Base-by-base conservation (phyloP, 352 stramenopile species). In the Phytophthora podocarpi region DNA sequence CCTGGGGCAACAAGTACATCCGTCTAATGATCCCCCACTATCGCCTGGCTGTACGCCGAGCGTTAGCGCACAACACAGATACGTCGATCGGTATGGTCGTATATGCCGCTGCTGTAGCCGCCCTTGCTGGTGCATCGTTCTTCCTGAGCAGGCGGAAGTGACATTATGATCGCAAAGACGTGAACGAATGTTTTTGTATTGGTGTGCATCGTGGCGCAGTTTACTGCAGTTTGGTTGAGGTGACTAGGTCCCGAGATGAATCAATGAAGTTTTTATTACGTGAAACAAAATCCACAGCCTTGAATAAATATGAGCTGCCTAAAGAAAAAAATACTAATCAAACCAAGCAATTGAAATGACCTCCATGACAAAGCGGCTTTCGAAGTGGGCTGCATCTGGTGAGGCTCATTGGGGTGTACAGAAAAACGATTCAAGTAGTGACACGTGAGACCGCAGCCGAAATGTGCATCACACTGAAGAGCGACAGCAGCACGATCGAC, bases 1-100 rank as follows among this genome's bases (percentile, higher is more conserved):
- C 72, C 43, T 93, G 84, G 74, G 83, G 82, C 26, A 93, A 91
- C 71, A 92, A 93, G 56, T 94, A 93, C 53, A 82, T 96, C 40
- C 81, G 83, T 0, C 66, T 96, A 3, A 85, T 86, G 30, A 66
- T 93, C 26, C 72, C 80, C 37, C 76, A 86, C 21, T 70, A 77
- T 54, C 64, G 80, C 13, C 61, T 88, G 18, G 59, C 67, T 9
- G 71, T 75, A 9, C 82, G 72, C 1, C 78, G 73, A 31, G 74
- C 64, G 12, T 63, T 85, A 13, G 76, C 50, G 0, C 72, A 82
- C 28, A 58, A 76, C 20, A 73, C 59, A 11, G 85, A 93, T 20
- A 81, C 67, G 4, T 65, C 78, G 10, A 63, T 91, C 12, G 85
- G 85, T 11, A 88, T 94, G 58, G 85, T 92, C 12, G 90, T 91